Base-by-base conservation (phyloP, 371 early-diverging fungal genomes). In the Choanephora cucurbitarum region DNA sequence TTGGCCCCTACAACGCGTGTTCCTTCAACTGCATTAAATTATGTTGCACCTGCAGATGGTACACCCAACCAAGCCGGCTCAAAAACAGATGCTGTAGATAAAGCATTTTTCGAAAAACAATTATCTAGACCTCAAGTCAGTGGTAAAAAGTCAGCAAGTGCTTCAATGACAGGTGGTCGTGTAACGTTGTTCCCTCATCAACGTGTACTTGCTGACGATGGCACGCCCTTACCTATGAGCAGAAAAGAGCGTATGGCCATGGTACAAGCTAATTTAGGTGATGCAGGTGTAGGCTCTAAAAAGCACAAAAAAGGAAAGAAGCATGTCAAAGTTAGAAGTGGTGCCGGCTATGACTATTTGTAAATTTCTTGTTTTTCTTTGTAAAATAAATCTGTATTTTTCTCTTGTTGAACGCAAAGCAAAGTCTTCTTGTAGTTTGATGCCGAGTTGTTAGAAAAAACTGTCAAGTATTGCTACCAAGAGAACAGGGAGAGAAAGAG, bases 231-330 rank as follows among this genome's bases (percentile, higher is more conserved):
- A 15, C 66, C 76, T 17, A 69, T 70, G 49, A 69, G 62, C 15
- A 63, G 80, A 59, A 72, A 73, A 41, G 71, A 72, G 39, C 62
- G 77, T n/a, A 43, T 77, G 52, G 80, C 80, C 22, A 64, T 73
- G 55, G 72, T 71, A 0, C 74, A 73, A 46, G 76, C 69, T 11
- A 67, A 72, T 58, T 64, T 68, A 22, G 73, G 64, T 18, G 72
- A 63, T 40, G 58, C 55, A 14, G 72, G 61, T 28, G 45, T 47
- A 8, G 66, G 64, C 50, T 64, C 64, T 24, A 85, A 86, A 63
- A 91, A 91, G 78, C 85, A 88, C 53, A 89, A 90, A 80, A 93
- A 93, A 83, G 91, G 88, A 44, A 90, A 83, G 73, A 89, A 88
- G 72, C 75, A 89, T 34, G 85, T 83, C 44, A 88, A 89, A 70